phyloP scores from a whole-genome alignment of 2,329 filamentous ascomycete species.

The Cladosporium cucumerinum region DNA sequence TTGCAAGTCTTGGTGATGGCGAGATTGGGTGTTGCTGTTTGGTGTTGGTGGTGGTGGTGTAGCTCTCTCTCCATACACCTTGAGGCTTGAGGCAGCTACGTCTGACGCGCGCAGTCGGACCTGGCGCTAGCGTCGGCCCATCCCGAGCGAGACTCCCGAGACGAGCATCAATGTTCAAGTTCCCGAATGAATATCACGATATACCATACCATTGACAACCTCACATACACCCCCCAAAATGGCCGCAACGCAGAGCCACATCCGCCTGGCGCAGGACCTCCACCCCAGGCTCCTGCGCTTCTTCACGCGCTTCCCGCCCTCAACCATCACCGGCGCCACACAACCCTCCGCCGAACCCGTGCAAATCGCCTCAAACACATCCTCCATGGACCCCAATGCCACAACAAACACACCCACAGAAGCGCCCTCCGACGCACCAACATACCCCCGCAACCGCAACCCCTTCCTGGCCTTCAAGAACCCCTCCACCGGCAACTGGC shows the following conservation, averaged over 20 bases:
- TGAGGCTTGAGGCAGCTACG: slow-evolving; percentile 11
- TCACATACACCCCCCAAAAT: slow-evolving; percentile 16
- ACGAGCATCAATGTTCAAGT: neutral
- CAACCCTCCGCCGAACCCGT: slow-evolving; percentile 6
- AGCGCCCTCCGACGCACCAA: slow-evolving; percentile 21
- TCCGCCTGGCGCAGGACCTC: slow-evolving; percentile 61
- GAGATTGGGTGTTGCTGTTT: slow-evolving; percentile 1
- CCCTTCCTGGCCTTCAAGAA: slow-evolving; percentile 81
- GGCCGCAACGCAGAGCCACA: slow-evolving; percentile 29
- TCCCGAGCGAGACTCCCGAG: slow-evolving; percentile 14
- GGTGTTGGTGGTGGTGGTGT: slow-evolving; percentile 3
- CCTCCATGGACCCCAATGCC: slow-evolving; percentile 44
- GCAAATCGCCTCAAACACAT: slow-evolving; percentile 28
- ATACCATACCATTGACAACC: slow-evolving; percentile 11
- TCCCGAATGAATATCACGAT: neutral
- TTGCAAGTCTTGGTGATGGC: neutral
- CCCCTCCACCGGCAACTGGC: slow-evolving; percentile 75
- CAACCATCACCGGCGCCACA: slow-evolving; percentile 27
- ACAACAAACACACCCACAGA: slow-evolving; percentile 38
- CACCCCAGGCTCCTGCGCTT: slow-evolving; percentile 78
- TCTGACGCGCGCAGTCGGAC: slow-evolving; percentile 16
- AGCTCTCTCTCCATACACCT: neutral
- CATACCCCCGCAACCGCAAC: slow-evolving; percentile 53
- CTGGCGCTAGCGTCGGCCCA: slow-evolving; percentile 15
- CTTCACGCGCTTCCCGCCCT: slow-evolving; percentile 83